Base-by-base conservation (phyloP, 2,329 filamentous ascomycete genomes). In the Diaporthe longicolla region DNA sequence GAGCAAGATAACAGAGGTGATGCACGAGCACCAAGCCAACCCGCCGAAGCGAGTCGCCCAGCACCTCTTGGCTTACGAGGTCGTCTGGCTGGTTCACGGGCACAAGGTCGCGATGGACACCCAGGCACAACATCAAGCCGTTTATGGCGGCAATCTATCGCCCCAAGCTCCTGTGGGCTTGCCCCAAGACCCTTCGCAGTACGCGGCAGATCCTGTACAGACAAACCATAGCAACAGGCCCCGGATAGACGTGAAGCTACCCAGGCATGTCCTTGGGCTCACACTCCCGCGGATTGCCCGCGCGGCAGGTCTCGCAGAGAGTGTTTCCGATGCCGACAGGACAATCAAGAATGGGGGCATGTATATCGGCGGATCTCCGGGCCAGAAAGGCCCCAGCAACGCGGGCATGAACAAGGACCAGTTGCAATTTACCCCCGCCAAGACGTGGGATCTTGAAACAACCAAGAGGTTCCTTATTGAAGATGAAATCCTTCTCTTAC, bases 51-150 rank as follows among this genome's bases (percentile, higher is more conserved):
- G 97, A 40, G 81, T 91, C 72, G 95, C 96, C 4, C 96, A 99
- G 78, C 95, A 98, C 80, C 85, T 88, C 0, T 89, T 99, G 3
- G 97, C 97, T 0, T 90, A 87, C 68, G 95, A 99, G 80, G 93
- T 98, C 29, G 86, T 97, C 0, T 89, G 92, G 66, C 87, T 99
- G 2, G 89, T 95, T 1, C 95, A 98, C 80, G 94, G 95, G 19
- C 81, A 85, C 0, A 79, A 88, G 10, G 89, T 89, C 75, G 95
- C 95, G 0, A 81, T 89, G 19, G 85, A 89, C 29, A 92, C 94
- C 9, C 90, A 91, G 74, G 74, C 82, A 40, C 84, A 87, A 76
- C 91, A 93, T 79, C 81, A 81, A 65, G 82, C 85, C 65, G 81
- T 90, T 74, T 90, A 90, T 77, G 82, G 83, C 32, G 84, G 80